Conservation (phyloP, 139 green algal genomes). For the Prasinococcaceae sp. region DNA sequence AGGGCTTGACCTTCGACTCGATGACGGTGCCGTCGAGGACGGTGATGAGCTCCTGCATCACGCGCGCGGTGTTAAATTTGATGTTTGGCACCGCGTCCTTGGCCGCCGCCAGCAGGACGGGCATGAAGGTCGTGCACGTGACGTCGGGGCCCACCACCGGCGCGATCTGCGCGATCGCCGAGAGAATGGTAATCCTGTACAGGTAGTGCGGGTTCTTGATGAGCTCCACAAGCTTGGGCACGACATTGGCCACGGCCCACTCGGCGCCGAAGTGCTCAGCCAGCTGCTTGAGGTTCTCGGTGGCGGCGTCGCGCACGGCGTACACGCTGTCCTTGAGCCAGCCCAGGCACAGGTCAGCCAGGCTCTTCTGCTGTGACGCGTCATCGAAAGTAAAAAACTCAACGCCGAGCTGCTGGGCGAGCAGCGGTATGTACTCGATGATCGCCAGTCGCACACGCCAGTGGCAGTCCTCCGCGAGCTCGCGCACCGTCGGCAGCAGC, state of each 20-base stretch:
- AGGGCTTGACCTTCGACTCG: constrained; percentile 59
- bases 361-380: constrained; percentile 39
- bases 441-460: constrained; percentile 96
- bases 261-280: constrained; percentile 82
- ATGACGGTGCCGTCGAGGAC: constrained; percentile 53
- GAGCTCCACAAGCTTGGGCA: constrained; percentile 49
- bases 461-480: constrained; percentile 92
- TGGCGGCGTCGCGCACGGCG: constrained; percentile 80
- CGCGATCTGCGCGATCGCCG: constrained; percentile 60
- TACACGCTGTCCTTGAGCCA: constrained; percentile 84
- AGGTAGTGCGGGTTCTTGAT: constrained; percentile 78
- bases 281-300: constrained; percentile 68
- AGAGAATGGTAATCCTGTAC: constrained; percentile 86
- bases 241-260: constrained; percentile 78
- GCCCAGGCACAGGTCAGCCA: constrained; percentile 83
- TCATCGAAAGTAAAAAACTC: constrained; percentile 38
- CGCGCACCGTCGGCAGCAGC: constrained; percentile 89
- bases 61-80: constrained; percentile 84
- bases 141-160: constrained; percentile 61
- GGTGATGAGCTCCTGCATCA: constrained; percentile 58
- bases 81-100: constrained; percentile 88
- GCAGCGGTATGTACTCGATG: constrained; percentile 93
- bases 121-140: constrained; percentile 68
- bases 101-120: constrained; percentile 53
- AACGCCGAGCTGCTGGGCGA: constrained; percentile 75